Evolutionary conservation across 2,329 filamentous ascomycete species (phyloP), one percentile per base, ranked within the genome.

Genomic region (Sporothrix protearum): DNA sequence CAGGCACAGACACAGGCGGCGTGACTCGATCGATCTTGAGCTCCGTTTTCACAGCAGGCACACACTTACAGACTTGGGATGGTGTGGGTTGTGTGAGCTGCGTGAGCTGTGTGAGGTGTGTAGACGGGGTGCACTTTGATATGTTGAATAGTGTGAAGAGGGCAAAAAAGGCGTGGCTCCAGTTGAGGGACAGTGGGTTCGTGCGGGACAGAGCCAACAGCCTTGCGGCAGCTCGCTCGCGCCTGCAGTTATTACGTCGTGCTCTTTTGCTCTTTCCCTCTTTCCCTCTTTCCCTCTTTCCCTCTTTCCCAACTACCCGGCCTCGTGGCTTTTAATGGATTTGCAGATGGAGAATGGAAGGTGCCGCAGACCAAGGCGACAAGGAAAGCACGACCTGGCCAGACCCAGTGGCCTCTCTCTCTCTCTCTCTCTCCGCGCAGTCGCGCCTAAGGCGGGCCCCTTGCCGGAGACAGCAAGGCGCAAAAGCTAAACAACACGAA

Each of bases 21-120:
- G 67, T 59, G 49, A 69, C 67, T 45, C 67, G 67, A 69, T 69
- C 67, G 67, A 69, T 69, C 67, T 45, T 57, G 67, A 47, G 67
- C 51, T 14, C 22, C 51, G 49, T 47, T 45, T 45, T 57, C 67
- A 69, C 67, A 57, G 22, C 67, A 69, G 49, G 30, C 16, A n/a
- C 2, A 16, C 64, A 67, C 16, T n/a, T 45, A 51, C 16, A 19
- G 1, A 42, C 66, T 9, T 39, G 39, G 25, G 64, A 25, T n/a
- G 30, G 49, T 25, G 55, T 66, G 61, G 22, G 19, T 2, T 47
- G 42, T 12, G 42, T 19, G 42, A 47, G 42, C 42, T 19, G 42
- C 19, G 42, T 8, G 6, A 16, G 39, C 5, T 67, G 64, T n/a
- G 42, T 51, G 28, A 16, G 39, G 2, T 67, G 64, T n/a, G 42